A percentile compares a stretch with the other conserved stretches of the same genome.
phyloP scores from a whole-genome alignment of 257 asterid species.

The Gynochthodes officinalis region DNA sequence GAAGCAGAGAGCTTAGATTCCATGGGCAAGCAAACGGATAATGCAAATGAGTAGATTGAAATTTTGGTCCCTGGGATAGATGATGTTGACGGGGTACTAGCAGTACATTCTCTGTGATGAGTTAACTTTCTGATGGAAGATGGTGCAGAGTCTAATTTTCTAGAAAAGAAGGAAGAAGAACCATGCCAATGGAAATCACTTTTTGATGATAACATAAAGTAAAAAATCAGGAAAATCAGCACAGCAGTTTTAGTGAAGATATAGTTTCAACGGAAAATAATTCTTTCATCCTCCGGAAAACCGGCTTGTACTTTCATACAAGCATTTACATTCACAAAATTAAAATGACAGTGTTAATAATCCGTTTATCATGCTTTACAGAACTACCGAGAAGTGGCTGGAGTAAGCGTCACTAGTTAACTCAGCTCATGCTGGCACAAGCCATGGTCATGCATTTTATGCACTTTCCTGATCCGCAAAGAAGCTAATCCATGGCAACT shows the following conservation, averaged over 20 bases:
- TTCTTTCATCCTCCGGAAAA: neutral
- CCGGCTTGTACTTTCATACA: neutral
- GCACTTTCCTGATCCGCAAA: neutral
- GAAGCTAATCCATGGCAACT: slow-evolving; percentile 46
- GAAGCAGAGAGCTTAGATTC: slow-evolving; percentile 34
- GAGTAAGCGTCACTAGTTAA: neutral
- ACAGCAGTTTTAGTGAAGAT: no score
- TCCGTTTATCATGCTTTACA: no score
- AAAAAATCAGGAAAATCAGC: no score
- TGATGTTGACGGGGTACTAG: neutral
- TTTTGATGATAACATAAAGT: no score
- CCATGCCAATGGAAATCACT: no score
- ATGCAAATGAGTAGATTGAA: neutral
- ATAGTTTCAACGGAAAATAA: neutral
- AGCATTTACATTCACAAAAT: neutral
- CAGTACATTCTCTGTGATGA: no score
- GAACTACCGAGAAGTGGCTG: no score
- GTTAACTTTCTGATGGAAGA: no score
- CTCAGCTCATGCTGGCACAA: neutral
- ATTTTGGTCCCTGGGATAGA: neutral
- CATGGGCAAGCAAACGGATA: slow-evolving; percentile 12
- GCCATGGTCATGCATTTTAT: neutral
- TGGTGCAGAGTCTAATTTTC: no score
- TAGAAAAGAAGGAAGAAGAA: no score
- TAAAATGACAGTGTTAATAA: neutral